phyloP scores from a whole-genome alignment of 768 basidiomycete species.

The Crucibulum laeve region DNA sequence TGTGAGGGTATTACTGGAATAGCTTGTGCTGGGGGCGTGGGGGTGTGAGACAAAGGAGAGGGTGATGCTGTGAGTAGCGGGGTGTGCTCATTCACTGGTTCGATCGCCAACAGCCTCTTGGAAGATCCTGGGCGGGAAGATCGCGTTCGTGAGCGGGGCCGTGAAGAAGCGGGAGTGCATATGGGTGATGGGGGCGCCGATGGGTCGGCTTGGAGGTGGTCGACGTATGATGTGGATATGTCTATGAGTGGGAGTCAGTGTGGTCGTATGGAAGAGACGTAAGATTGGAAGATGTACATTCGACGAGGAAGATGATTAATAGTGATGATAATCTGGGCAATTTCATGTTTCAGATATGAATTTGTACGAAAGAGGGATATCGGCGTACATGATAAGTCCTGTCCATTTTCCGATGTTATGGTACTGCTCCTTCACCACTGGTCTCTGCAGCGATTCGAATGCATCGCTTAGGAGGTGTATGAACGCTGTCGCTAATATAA shows the following conservation, averaged over 20 bases:
- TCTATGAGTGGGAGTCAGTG: slow-evolving; percentile 35
- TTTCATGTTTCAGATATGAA: slow-evolving; percentile 2
- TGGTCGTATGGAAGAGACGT: not conserved
- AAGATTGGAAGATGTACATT: slow-evolving; percentile 49
- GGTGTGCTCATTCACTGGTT: not conserved
- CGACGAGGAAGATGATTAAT: slow-evolving; percentile 69
- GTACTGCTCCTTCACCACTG: slow-evolving; percentile 40
- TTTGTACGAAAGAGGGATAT: slow-evolving; percentile 1
- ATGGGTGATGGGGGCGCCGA: slow-evolving; percentile 43
- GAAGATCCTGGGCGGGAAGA: not conserved
- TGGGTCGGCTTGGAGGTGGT: slow-evolving; percentile 59
- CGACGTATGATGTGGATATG: slow-evolving; percentile 70
- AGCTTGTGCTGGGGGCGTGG: not conserved
- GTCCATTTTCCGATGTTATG: slow-evolving; percentile 50
- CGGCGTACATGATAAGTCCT: slow-evolving; percentile 68
- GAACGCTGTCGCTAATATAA: slow-evolving; percentile 80
- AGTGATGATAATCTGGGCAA: slow-evolving; percentile 53
- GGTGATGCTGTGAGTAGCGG: not conserved
- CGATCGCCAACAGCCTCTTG: not conserved
- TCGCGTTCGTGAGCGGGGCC: slow-evolving; percentile 12
- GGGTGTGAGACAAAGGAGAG: too few relatives aligned
- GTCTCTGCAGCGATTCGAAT: slow-evolving; percentile 53
- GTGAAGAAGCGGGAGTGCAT: slow-evolving; percentile 13
- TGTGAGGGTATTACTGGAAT: slow-evolving; percentile 3
- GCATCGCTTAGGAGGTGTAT: slow-evolving; percentile 78